Evolutionary conservation across 495 filamentous ascomycete genomes (phyloP), one percentile per base, ranked within the genome.

Genomic region (Hypoxylon fuscum): DNA sequence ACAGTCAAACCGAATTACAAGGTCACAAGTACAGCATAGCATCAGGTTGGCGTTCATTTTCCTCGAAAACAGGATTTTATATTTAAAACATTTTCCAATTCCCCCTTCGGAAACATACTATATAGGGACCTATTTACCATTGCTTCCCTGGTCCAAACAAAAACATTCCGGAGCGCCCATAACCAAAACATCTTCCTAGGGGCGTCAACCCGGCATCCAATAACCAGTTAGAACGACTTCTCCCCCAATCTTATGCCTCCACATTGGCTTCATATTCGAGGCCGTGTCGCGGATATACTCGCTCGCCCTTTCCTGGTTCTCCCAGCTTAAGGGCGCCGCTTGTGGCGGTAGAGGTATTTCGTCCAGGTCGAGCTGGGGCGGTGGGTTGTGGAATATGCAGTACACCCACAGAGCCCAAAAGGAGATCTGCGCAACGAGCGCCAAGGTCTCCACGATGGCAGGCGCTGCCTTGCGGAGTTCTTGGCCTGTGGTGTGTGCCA

Each of bases 281-380:
- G 1, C n/a, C 21, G 38, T 21, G 2, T 23, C 12, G 14, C 41
- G 1, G 46, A 63, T 56, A 29, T 51, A 40, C 1, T 31, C 29
- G 8, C 10, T 25, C n/a, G 55, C 50, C 10, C 0, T 2, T 7
- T 35, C 15, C 10, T 22, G 9, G 4, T 50, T 29, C 5, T 20
- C 21, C 59, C 59, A 63, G 8, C 3, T 51, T 35, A 63, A 32
- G 31, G 52, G 59, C 17, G 2, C 12, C 8, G 44, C 29, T 10
- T 55, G 49, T n/a, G 14, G 27, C 25, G 8, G 25, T 27, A 27
- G 8, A 27, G 25, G 8, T 27, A 27, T 4, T 8, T 27, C 25
- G n/a, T 6, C 14, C 37, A 18, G 15, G 14, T 40, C 37, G 8
- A 18, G 2, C 14, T 40, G 3, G 5, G 2, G 5, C 5, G 17